A percentile compares a stretch with the other conserved stretches of the same genome.
These are phyloP conservation scores for Taphrina pruni DNA, from an alignment of 1,139 yeast genomes.

Conservation along the genomic window DNA sequence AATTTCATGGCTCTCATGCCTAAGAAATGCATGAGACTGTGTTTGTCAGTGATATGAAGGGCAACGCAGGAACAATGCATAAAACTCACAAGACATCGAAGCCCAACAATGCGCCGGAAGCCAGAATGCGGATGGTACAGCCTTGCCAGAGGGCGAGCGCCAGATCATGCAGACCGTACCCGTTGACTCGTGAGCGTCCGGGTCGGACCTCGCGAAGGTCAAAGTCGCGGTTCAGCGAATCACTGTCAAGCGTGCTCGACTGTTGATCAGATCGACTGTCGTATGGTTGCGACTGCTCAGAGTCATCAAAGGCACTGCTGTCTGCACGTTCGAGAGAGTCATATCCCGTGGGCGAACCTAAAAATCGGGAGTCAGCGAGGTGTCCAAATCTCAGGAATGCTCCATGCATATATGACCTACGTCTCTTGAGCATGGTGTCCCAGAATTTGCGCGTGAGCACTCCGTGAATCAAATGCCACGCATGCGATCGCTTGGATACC, in stretches of 20 bases:
- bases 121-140: slow-evolving; percentile 15
- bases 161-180: neutral
- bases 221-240: slow-evolving; percentile 15
- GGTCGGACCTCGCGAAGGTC: slow-evolving; percentile 16
- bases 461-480: slow-evolving; percentile 10
- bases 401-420: neutral
- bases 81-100: slow-evolving; percentile 27
- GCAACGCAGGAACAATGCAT: neutral
- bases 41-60: neutral
- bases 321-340: slow-evolving; percentile 13
- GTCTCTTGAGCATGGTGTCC: neutral
- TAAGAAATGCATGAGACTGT: slow-evolving; percentile 23
- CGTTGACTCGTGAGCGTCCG: neutral
- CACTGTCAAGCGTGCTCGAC: slow-evolving; percentile 23
- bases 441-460: slow-evolving; percentile 10
- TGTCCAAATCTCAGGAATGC: too few species aligned
- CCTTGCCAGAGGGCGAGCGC: slow-evolving; percentile 1
- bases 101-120: slow-evolving; percentile 16
- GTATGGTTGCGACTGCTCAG: slow-evolving; percentile 18
- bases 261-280: slow-evolving; percentile 19
- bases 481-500: neutral
- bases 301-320: slow-evolving; percentile 1
- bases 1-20: slow-evolving; percentile 35
- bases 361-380: too few species aligned
- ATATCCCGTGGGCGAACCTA: neutral